These are phyloP conservation scores for Arthrobotrys conoides DNA, from an alignment of 2,329 filamentous ascomycete species.

Conservation along the genomic window DNA sequence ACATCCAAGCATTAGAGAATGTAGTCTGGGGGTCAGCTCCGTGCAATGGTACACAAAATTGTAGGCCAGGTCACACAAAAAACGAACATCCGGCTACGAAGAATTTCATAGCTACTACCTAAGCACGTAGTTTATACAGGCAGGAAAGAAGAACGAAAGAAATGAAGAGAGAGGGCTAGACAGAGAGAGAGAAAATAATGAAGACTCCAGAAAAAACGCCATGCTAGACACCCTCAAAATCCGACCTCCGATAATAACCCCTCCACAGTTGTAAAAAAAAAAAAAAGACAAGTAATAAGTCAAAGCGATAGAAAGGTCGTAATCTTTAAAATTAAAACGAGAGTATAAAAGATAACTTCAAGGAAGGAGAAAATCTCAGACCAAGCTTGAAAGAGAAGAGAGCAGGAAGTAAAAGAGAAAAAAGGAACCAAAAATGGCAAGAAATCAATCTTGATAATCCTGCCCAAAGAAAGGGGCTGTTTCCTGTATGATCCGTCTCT, in stretches of 20 bases:
- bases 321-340: background rate
- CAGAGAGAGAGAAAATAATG: background rate
- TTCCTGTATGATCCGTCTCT: conserved; percentile 35
- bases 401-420: background rate
- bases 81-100: no score
- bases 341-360: background rate
- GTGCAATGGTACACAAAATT: no score
- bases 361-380: background rate
- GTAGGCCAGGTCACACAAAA: no score
- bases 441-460: conserved; percentile 4
- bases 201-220: conserved; percentile 12
- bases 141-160: no score
- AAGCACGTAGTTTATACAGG: background rate
- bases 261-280: conserved; percentile 1
- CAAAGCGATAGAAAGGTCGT: background rate
- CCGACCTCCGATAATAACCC: background rate
- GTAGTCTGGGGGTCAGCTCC: no score
- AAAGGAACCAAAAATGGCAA: background rate
- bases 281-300: background rate
- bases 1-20: no score
- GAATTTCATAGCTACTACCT: no score
- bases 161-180: background rate
- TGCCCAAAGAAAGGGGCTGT: conserved; percentile 19
- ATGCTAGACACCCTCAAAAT: conserved; percentile 12
- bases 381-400: background rate